These are phyloP conservation scores for Stachybotrys chartarum DNA, from an alignment of 2,329 filamentous ascomycete genomes.

Conservation along the genomic window DNA sequence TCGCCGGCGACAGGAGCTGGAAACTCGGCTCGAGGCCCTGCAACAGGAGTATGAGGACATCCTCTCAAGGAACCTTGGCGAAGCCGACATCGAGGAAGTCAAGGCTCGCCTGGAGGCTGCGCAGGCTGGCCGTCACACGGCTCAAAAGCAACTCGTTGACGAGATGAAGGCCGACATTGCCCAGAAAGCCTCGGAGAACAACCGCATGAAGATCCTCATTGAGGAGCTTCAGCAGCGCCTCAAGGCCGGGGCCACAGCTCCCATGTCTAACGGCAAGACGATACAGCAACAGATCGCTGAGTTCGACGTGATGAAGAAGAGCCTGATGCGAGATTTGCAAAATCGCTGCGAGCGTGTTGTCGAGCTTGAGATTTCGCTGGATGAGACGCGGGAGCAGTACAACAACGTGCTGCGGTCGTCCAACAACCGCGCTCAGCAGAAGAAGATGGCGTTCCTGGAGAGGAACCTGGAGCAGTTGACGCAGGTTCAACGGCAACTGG, in stretches of 20 bases:
- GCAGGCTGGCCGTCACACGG: slow-evolving; percentile 67
- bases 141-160: slow-evolving; percentile 65
- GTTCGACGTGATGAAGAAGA: slow-evolving; percentile 99
- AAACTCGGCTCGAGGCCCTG: slow-evolving; percentile 64
- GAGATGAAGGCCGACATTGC: slow-evolving; percentile 70
- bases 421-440: slow-evolving; percentile 97
- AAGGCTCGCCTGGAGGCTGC: slow-evolving; percentile 72
- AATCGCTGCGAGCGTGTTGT: slow-evolving; percentile 98
- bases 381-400: slow-evolving; percentile 97
- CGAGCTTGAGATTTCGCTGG: slow-evolving; percentile 93
- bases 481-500: slow-evolving; percentile 92
- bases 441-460: slow-evolving; percentile 99
- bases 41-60: slow-evolving; percentile 82
- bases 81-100: slow-evolving; percentile 76
- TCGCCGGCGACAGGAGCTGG: slow-evolving; percentile 67
- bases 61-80: slow-evolving; percentile 69
- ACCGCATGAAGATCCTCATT: slow-evolving; percentile 71
- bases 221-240: slow-evolving; percentile 71
- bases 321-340: slow-evolving; percentile 94
- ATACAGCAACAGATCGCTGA: slow-evolving; percentile 97
- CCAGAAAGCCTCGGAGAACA: slow-evolving; percentile 74
- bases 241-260: slow-evolving; percentile 51
- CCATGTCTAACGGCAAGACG: slow-evolving; percentile 77
- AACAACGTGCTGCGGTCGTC: slow-evolving; percentile 95
- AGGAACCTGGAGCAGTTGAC: slow-evolving; percentile 97